Percentiles rank a stretch among this genome's conserved stretches.
These are phyloP conservation scores for Magnusiomyces starmeri DNA, from an alignment of 1,139 yeast species.

Conservation along the genomic window DNA sequence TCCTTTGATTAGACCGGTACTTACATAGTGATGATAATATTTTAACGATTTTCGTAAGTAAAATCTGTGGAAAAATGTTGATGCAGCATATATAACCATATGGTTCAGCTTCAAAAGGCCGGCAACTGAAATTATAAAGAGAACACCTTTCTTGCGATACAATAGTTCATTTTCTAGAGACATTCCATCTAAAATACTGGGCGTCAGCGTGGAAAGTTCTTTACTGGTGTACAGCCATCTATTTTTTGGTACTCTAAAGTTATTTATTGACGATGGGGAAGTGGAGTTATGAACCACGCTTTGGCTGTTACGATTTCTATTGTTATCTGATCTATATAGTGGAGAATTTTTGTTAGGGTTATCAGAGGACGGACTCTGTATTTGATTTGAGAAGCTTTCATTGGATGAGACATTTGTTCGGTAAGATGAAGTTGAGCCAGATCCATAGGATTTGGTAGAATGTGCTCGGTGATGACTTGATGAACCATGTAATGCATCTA, in stretches of 20 bases:
- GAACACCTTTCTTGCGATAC: slow-evolving; percentile 42
- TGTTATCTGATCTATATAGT: too few relatives aligned
- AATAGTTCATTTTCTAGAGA: slow-evolving; percentile 36
- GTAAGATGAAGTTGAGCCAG: too few relatives aligned
- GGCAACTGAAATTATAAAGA: slow-evolving; percentile 41
- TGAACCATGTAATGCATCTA: too few relatives aligned
- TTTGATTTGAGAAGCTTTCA: too few relatives aligned
- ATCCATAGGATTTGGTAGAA: too few relatives aligned
- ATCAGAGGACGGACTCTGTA: too few relatives aligned
- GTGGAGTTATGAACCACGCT: too few relatives aligned
- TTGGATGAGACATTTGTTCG: too few relatives aligned
- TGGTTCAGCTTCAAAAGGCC: slow-evolving; percentile 40
- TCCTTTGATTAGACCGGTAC: slow-evolving; percentile 13
- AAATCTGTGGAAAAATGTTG: slow-evolving; percentile 45
- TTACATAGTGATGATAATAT: slow-evolving; percentile 36
- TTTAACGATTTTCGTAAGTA: slow-evolving; percentile 41
- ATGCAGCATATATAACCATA: slow-evolving; percentile 43
- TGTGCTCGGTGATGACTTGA: too few relatives aligned
- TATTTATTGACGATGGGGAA: background rate
- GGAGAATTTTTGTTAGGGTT: too few relatives aligned
- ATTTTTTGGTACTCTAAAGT: slow-evolving; percentile 10
- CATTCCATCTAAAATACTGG: slow-evolving; percentile 37
- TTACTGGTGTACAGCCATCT: slow-evolving; percentile 14
- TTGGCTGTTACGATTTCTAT: too few relatives aligned
- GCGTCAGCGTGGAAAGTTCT: slow-evolving; percentile 24